A percentile compares a stretch with the other conserved stretches of the same genome.
Evolutionary conservation across 2,329 filamentous ascomycete genomes (phyloP).

Genomic region (Erysiphe pulchra): DNA sequence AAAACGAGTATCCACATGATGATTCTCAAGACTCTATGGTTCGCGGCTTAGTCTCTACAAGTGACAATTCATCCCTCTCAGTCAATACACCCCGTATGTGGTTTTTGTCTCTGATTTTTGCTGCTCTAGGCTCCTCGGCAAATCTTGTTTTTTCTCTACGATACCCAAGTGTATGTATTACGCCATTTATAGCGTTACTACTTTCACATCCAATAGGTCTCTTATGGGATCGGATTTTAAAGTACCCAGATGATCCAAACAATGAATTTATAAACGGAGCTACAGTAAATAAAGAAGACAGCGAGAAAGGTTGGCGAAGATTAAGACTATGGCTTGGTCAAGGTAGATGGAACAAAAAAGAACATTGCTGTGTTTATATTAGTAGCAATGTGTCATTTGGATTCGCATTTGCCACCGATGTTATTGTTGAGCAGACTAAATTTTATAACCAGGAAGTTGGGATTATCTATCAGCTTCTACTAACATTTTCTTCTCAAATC

Average conservation of each 20-base stretch:
- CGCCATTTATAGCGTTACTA: slow-evolving; percentile 64
- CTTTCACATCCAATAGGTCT: slow-evolving; percentile 66
- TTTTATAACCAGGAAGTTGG: slow-evolving; percentile 67
- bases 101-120: slow-evolving; percentile 54
- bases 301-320: slow-evolving; percentile 10
- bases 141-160: slow-evolving; percentile 75
- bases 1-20: slow-evolving; percentile 16
- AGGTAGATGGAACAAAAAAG: slow-evolving; percentile 67
- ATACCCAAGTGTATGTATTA: slow-evolving; percentile 77
- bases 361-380: slow-evolving; percentile 72
- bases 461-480: slow-evolving; percentile 53
- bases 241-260: slow-evolving; percentile 26
- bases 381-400: slow-evolving; percentile 78
- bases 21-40: slow-evolving; percentile 60
- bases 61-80: slow-evolving; percentile 50
- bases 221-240: slow-evolving; percentile 50
- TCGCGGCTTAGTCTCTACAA: slow-evolving; percentile 51
- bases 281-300: slow-evolving; percentile 4
- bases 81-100: slow-evolving; percentile 80
- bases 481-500: slow-evolving; percentile 69
- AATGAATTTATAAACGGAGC: slow-evolving; percentile 30
- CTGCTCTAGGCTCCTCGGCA: slow-evolving; percentile 55
- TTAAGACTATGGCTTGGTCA: slow-evolving; percentile 53
- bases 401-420: slow-evolving; percentile 71
- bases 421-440: slow-evolving; percentile 71